phyloP scores from a whole-genome alignment of 139 green algal species.

The Picochlorum sp. region DNA sequence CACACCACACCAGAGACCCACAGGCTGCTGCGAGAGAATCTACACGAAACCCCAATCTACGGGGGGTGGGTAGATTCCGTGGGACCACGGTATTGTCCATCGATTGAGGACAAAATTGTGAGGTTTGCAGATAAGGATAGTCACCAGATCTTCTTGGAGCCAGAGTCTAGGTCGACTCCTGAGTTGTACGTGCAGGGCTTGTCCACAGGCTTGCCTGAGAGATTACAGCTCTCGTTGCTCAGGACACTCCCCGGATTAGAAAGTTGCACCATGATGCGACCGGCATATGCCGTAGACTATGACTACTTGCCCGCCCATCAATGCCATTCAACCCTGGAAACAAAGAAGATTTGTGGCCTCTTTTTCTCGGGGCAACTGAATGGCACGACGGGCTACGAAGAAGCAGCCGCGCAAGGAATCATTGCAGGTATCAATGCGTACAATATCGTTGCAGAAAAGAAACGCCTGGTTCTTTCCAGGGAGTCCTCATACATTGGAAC shows the following conservation, averaged over 20 bases:
- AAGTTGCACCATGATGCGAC: constrained; percentile 73
- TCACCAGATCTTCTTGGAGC: constrained; percentile 95
- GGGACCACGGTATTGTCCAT: constrained; percentile 93
- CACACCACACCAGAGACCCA: constrained; percentile 87
- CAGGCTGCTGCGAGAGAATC: constrained; percentile 66
- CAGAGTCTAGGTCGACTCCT: constrained; percentile 81
- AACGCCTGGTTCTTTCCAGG: constrained; percentile 50
- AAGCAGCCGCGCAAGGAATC: constrained; percentile 87
- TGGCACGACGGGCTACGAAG: constrained; percentile 94
- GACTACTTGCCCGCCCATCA: constrained; percentile 96
- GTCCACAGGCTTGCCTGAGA: constrained; percentile 85
- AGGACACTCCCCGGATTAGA: constrained; percentile 87
- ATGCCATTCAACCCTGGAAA: constrained; percentile 82
- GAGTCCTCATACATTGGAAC: constrained; percentile 87
- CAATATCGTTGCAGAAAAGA: constrained; percentile 38
- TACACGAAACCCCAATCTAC: constrained; percentile 91
- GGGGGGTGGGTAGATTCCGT: constrained; percentile 83
- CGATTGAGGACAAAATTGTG: constrained; percentile 98
- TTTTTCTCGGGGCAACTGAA: constrained; percentile 98
- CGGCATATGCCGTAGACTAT: constrained; percentile 97
- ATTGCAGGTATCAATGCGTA: constrained; percentile 89
- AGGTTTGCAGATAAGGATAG: constrained; percentile 87
- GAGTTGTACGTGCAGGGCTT: constrained; percentile 95
- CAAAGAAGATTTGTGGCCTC: constrained; percentile 76
- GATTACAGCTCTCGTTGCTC: constrained; percentile 87